phyloP scores from a whole-genome alignment of 2,329 filamentous ascomycete species.

The Phialemoniopsis sp. region DNA sequence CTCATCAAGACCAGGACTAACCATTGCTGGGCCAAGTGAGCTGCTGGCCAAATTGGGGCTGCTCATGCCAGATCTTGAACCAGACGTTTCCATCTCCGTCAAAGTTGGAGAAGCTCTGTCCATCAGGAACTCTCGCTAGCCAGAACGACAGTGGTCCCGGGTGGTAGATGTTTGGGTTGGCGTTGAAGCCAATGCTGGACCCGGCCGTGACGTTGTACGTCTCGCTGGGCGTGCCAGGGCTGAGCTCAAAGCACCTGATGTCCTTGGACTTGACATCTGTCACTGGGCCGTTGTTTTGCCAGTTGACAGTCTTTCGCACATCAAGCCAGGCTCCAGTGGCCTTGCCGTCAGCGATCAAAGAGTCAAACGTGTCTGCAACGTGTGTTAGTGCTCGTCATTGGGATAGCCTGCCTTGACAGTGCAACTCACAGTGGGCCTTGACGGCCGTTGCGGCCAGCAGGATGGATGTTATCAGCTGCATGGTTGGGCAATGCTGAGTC shows the following conservation, averaged over 20 bases:
- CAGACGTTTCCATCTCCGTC: conserved; percentile 25
- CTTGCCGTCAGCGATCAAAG: conserved; percentile 9
- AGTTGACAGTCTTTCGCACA: conserved; percentile 28
- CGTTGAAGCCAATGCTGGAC: conserved; percentile 30
- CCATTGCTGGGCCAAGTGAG: conserved; percentile 12
- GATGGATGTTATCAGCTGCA: conserved; percentile 7
- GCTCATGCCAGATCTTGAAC: conserved; percentile 32
- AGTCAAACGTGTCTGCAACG: conserved; percentile 12
- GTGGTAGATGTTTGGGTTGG: conserved; percentile 29
- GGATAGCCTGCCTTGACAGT: background rate
- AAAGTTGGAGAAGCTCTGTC: conserved; percentile 23
- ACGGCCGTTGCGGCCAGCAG: conserved; percentile 7
- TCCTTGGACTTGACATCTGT: conserved; percentile 17
- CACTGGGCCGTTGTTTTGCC: conserved; percentile 23
- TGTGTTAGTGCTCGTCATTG: background rate
- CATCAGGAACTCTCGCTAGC: conserved; percentile 28
- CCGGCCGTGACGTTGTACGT: conserved; percentile 31
- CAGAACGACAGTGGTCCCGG: conserved; percentile 31
- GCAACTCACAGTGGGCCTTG: conserved; percentile 10
- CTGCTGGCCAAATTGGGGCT: conserved; percentile 14
- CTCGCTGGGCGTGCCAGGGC: conserved; percentile 14
- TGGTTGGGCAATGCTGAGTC: background rate
- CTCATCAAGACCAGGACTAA: too few species aligned
- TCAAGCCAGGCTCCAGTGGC: conserved; percentile 15
- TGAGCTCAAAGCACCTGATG: conserved; percentile 21